Evolutionary conservation across 306 rosid species (phyloP), one percentile per base, ranked within the genome.

Genomic region (Oemleria cerasiformis): DNA sequence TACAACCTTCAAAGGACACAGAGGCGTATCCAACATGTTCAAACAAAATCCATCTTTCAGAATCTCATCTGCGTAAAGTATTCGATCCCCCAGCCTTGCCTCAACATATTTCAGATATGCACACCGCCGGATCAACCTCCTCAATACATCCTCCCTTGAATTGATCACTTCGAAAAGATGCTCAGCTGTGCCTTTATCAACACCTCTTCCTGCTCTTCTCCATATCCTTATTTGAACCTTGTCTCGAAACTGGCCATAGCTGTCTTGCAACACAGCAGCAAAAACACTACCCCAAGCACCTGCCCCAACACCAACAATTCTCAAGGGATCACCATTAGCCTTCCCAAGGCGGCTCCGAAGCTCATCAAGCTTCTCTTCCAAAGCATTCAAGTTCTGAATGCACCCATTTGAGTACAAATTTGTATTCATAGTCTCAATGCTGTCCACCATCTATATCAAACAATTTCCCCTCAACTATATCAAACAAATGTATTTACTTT

Each of bases 281-380:
- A 92, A 90, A 5, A 92, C 97, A 82, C 98, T 92, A 0, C 98
- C 98, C 98, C 98, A 92, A 7, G 98, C 98, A 54, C 98, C 98
- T 3, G 30, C 98, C 51, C 96, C 98, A 15, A 92, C 92, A 44
- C 98, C 88, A 47, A 88, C 98, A 25, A 25, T 25, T 25, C 30
- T 25, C 30, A 25, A 25, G 30, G 30, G 30, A 25, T 25, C 30
- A 25, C 30, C 30, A 25, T 25, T 25, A 25, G 30, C 30, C 30
- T 25, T 25, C 30, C 30, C 30, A 70, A 80, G 64, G 56, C 79
- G 73, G 9, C 65, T 25, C 56, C 92, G 19, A 1, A 92, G 87
- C 55, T 92, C 97, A 65, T 90, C 76, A 5, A 92, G 86, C 75
- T 90, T 92, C 73, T 87, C 96, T 45, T 90, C 98, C 73, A 90